Base-by-base conservation (phyloP, 805 yeast species). In the Wickerhamomyces chaumierensis region DNA sequence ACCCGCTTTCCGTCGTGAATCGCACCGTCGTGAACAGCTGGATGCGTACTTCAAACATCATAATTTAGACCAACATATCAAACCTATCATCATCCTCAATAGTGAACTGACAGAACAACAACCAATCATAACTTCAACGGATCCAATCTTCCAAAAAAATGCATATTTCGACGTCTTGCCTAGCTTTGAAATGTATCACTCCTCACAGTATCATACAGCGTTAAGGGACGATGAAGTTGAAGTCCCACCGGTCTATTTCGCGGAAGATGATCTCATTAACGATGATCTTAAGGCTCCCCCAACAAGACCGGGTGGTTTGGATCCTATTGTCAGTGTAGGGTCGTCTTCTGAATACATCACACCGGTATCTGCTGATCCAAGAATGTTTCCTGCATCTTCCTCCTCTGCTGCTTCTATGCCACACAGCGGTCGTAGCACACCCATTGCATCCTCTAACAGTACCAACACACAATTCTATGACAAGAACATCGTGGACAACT, bases 111-210 rank as follows among this genome's bases (percentile, higher is more conserved):
- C 36, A 9, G 23, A 21, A 21, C 6, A 21, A 9, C 9, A 7
- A 21, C 18, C n/a, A 15, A 14, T 14, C 8, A 21, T 31, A 3
- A 16, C 32, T 15, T 14, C 27, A 5, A 36, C 31, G 2, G 29
- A 25, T 13, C 29, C 29, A 11, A 13, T 25, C 5, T 25, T 25
- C n/a, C 29, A 25, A 13, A 25, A 25, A 14, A 25, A 25, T 13
- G 29, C 14, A 9, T 25, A 25, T 12, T 61, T 73, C 36, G 84
- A 78, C 47, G 70, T 78, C 3, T 53, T 78, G 27, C 86, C 85
- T 0, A 76, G 84, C 0, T 79, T 78, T 49, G 81, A 78, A 44
- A 73, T 79, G 78, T 77, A 75, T 48, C 76, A 73, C 46, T 68
- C 61, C 2, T 37, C 63, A 33, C 65, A 62, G 37, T 49, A 60